A percentile compares a stretch with the other conserved stretches of the same genome.
Conservation (phyloP, 805 yeast species). For the Saturnispora mendoncae region DNA sequence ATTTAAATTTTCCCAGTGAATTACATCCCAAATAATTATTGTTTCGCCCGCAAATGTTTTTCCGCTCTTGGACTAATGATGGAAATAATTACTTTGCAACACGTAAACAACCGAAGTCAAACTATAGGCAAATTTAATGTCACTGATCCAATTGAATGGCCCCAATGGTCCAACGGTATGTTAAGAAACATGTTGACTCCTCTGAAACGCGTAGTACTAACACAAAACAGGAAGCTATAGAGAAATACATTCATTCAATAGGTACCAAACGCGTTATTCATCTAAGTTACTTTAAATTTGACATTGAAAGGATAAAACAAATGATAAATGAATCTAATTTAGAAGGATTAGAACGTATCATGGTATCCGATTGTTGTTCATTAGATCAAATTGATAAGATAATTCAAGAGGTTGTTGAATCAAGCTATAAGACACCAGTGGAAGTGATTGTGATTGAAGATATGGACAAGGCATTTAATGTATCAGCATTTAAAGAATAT, state of each 20-base stretch:
- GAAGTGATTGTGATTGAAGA: constrained; percentile 2
- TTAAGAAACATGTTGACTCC: no score
- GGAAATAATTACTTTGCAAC: no score
- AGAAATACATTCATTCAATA: no score
- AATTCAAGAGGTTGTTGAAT: background rate
- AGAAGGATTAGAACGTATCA: background rate
- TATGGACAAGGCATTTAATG: constrained; percentile 6
- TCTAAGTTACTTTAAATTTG: constrained; percentile 4
- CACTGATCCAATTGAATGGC: background rate
- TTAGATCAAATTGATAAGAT: background rate
- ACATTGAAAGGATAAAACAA: constrained; percentile 4
- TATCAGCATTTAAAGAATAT: constrained; percentile 5
- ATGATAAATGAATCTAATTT: background rate
- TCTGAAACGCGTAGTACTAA: no score
- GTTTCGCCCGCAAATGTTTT: no score
- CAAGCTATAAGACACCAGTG: background rate
- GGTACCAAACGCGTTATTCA: constrained; percentile 10
- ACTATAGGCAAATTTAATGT: no score
- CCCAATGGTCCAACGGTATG: background rate
- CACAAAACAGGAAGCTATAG: background rate
- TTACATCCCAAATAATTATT: no score
- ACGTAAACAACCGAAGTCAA: no score
- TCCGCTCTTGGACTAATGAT: background rate
- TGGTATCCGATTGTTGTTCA: constrained; percentile 1
- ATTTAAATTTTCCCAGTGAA: no score